Evolutionary conservation across 2,329 filamentous ascomycete species (phyloP).

Genomic region (Lojkania enalia): DNA sequence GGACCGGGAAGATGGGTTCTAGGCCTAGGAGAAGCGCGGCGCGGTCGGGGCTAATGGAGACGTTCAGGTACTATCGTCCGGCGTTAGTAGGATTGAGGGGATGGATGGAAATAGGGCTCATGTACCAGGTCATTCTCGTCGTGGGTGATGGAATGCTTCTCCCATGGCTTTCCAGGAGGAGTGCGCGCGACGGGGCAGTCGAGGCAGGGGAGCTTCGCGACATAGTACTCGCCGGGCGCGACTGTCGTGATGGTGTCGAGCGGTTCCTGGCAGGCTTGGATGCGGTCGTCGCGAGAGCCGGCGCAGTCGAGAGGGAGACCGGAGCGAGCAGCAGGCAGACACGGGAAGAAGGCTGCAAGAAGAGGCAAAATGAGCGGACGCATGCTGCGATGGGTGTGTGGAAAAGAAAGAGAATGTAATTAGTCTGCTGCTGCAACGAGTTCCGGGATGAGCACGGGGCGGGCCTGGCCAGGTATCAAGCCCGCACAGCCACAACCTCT

Average conservation of each 20-base stretch:
- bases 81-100: slow-evolving; percentile 4
- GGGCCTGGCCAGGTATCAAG: too few species aligned
- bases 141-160: slow-evolving; percentile 13
- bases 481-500: too few species aligned
- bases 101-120: neutral
- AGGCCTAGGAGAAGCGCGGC: slow-evolving; percentile 31
- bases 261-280: slow-evolving; percentile 26
- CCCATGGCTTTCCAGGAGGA: slow-evolving; percentile 2
- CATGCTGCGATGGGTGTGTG: too few species aligned
- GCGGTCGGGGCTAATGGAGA: slow-evolving; percentile 33
- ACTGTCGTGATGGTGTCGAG: slow-evolving; percentile 29
- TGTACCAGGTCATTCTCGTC: slow-evolving; percentile 32
- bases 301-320: neutral
- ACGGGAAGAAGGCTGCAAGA: neutral
- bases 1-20: slow-evolving; percentile 27
- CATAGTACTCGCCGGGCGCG: slow-evolving; percentile 29
- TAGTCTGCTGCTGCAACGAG: too few species aligned
- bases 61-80: slow-evolving; percentile 31
- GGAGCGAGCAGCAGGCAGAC: neutral
- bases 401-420: too few species aligned
- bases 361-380: neutral
- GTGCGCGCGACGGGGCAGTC: slow-evolving; percentile 27
- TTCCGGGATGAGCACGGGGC: too few species aligned
- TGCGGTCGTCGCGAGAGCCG: neutral
- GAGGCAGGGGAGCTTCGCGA: slow-evolving; percentile 36